Conservation (phyloP, 352 stramenopile species). For the Albugo candida region DNA sequence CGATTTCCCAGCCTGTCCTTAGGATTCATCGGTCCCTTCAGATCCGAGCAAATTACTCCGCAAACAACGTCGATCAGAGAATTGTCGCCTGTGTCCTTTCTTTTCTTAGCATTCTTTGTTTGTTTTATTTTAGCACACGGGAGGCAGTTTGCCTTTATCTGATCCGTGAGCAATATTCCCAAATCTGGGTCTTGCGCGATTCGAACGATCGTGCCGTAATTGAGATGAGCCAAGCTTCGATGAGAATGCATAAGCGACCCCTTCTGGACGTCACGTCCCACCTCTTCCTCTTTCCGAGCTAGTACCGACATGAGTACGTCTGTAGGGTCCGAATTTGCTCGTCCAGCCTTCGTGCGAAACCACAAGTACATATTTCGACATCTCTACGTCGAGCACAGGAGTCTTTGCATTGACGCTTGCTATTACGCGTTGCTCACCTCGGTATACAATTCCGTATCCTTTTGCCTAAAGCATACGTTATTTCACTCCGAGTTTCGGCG, state of each 20-base stretch:
- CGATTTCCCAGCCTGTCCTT: neutral
- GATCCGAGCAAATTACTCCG: neutral
- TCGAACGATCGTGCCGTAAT: neutral
- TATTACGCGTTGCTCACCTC: neutral
- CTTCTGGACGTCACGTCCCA: neutral
- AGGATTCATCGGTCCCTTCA: neutral
- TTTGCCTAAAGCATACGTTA: neutral
- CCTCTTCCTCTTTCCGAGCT: neutral
- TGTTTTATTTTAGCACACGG: neutral
- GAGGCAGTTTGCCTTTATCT: neutral
- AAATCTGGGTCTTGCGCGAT: neutral
- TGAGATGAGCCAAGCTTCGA: neutral
- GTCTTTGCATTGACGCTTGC: neutral
- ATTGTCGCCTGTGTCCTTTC: neutral
- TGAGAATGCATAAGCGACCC: neutral
- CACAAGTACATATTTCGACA: neutral
- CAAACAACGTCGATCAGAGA: neutral
- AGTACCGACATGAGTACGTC: neutral
- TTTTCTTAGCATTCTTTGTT: neutral
- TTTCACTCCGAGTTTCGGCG: no score
- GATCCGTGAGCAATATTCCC: neutral
- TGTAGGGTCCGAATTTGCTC: neutral
- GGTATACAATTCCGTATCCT: neutral
- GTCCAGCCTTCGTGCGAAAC: neutral
- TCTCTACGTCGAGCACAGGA: neutral